Evolutionary conservation across 1,284 basidiomycete genomes (phyloP).

Genomic region (Sanghuangporus sanghuang): DNA sequence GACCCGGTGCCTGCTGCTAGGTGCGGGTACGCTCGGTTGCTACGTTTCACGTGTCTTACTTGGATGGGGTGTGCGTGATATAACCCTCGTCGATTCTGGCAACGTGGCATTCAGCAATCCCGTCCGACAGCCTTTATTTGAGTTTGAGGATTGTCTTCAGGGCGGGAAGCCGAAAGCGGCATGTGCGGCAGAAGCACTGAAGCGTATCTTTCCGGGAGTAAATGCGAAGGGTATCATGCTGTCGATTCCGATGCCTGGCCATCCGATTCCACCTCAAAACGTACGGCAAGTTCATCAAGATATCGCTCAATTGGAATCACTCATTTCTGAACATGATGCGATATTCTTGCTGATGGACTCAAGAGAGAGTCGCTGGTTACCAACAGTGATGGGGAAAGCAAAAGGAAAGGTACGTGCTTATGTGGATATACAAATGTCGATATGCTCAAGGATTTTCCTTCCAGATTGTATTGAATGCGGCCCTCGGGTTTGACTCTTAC

Average conservation of each 20-base stretch:
- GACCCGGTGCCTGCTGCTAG: slow-evolving; percentile 83
- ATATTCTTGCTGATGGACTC: slow-evolving; percentile 98
- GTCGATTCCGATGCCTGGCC: slow-evolving; percentile 96
- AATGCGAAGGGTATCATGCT: slow-evolving; percentile 74
- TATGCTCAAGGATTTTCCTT: not conserved
- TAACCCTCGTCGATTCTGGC: slow-evolving; percentile 89
- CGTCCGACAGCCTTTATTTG: slow-evolving; percentile 93
- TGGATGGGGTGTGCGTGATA: slow-evolving; percentile 93
- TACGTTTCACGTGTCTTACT: slow-evolving; percentile 89
- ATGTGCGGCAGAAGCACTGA: slow-evolving; percentile 84
- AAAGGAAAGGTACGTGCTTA: slow-evolving; percentile 68
- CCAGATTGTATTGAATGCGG: slow-evolving; percentile 90
- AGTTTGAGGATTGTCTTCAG: slow-evolving; percentile 90
- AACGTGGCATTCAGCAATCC: slow-evolving; percentile 96
- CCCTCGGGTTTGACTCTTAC: slow-evolving; percentile 94
- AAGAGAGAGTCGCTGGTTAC: slow-evolving; percentile 92
- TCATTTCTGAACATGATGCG: slow-evolving; percentile 84
- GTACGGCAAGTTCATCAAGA: slow-evolving; percentile 59
- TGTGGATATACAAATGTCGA: not conserved
- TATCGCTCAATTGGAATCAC: slow-evolving; percentile 66
- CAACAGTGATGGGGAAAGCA: slow-evolving; percentile 80
- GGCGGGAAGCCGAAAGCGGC: slow-evolving; percentile 93
- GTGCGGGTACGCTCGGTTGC: slow-evolving; percentile 95
- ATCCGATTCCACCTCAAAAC: slow-evolving; percentile 69
- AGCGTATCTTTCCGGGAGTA: slow-evolving; percentile 91